A percentile compares a stretch with the other conserved stretches of the same genome.
Conservation (phyloP, 2,329 filamentous ascomycete genomes). For the Penicillium sp. region DNA sequence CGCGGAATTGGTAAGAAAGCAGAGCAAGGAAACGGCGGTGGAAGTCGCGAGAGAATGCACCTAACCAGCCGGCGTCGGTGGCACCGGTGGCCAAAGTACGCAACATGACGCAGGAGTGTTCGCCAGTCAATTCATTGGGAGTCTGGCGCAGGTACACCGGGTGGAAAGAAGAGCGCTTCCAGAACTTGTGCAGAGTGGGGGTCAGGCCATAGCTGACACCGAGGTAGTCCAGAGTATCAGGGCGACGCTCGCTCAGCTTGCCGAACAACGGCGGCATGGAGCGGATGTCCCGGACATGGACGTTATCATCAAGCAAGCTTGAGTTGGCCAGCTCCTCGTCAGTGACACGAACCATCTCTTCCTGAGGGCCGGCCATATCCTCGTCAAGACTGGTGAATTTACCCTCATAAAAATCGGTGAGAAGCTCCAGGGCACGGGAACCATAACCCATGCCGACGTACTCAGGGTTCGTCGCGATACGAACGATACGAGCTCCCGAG, state of each 20-base stretch:
- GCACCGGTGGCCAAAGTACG: conserved; percentile 64
- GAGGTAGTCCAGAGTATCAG: conserved; percentile 82
- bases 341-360: conserved; percentile 74
- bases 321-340: conserved; percentile 77
- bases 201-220: conserved; percentile 96
- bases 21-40: conserved; percentile 89
- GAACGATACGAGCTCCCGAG: conserved; percentile 86
- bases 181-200: conserved; percentile 86
- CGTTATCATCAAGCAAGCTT: conserved; percentile 79
- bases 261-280: conserved; percentile 93
- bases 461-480: conserved; percentile 95
- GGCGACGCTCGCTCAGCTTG: conserved; percentile 78
- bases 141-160: conserved; percentile 96
- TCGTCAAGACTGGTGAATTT: conserved; percentile 86
- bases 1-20: conserved; percentile 87
- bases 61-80: conserved; percentile 80
- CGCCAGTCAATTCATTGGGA: conserved; percentile 91
- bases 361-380: conserved; percentile 53
- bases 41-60: conserved; percentile 89
- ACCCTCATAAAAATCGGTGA: conserved; percentile 91
- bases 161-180: conserved; percentile 83
- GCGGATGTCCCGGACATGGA: conserved; percentile 85
- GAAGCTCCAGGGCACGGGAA: conserved; percentile 79
- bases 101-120: conserved; percentile 98
- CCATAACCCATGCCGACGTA: conserved; percentile 94